Percentiles rank a stretch among this genome's conserved stretches.
phyloP scores from a whole-genome alignment of 169 alveolate species.

The Cryptosporidium viatorum region DNA sequence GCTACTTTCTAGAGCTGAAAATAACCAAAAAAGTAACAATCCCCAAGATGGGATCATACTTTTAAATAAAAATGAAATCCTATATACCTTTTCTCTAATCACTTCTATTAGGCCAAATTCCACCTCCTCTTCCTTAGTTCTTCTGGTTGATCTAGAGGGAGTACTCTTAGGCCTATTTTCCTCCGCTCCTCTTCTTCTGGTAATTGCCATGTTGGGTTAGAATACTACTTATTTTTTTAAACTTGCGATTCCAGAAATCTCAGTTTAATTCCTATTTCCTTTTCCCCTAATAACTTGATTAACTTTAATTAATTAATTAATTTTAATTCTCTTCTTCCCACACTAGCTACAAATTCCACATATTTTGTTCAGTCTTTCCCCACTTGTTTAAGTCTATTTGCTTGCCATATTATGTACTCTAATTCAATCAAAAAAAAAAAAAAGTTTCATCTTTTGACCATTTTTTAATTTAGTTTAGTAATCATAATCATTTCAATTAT shows the following conservation, averaged over 20 bases:
- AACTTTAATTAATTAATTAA: constrained; percentile 14
- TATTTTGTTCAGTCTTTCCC: constrained; percentile 42
- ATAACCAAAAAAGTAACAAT: constrained; percentile 21
- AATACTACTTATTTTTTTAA: background rate
- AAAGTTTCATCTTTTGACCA: background rate
- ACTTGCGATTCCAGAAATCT: background rate
- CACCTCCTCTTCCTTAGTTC: background rate
- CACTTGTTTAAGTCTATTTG: constrained; percentile 31
- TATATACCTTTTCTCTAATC: background rate
- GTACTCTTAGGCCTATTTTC: constrained; percentile 5
- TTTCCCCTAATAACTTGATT: background rate
- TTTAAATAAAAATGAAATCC: background rate
- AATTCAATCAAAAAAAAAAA: background rate
- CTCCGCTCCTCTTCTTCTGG: constrained; percentile 68
- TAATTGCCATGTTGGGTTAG: constrained; percentile 24
- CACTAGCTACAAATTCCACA: constrained; percentile 47
- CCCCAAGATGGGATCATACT: constrained; percentile 38
- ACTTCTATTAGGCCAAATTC: background rate
- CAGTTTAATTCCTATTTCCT: background rate
- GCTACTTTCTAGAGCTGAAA: constrained; percentile 58
- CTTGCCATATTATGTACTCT: background rate
- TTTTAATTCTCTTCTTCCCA: constrained; percentile 23
- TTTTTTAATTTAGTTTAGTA: background rate
- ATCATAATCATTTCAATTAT: background rate
- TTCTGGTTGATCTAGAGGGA: constrained; percentile 43